A percentile compares a stretch with the other conserved stretches of the same genome.
Evolutionary conservation across 2,329 filamentous ascomycete genomes (phyloP).

Genomic region (Neopestalotiopsis sp.): DNA sequence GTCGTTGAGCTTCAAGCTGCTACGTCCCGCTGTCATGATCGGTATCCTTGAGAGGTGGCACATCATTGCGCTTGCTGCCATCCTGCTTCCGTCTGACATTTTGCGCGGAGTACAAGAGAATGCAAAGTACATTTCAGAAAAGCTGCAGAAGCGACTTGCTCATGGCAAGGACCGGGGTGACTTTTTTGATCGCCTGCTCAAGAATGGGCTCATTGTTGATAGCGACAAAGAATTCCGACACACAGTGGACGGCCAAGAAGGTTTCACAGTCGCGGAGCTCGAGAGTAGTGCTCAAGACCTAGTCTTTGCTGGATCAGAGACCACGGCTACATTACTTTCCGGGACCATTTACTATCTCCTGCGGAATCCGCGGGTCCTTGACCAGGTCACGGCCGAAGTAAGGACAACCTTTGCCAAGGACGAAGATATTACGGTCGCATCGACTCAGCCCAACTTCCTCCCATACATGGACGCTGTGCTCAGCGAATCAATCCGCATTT

Average conservation of each 20-base stretch:
- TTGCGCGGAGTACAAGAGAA: background rate
- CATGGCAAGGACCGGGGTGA: conserved; percentile 13
- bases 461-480: conserved; percentile 23
- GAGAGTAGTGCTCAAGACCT: conserved; percentile 8
- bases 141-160: background rate
- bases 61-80: background rate
- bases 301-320: conserved; percentile 17
- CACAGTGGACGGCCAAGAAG: conserved; percentile 14
- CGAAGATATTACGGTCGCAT: conserved; percentile 24
- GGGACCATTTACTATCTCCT: conserved; percentile 35
- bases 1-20: conserved; percentile 7
- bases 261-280: conserved; percentile 22
- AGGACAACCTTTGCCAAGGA: conserved; percentile 27
- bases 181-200: conserved; percentile 12
- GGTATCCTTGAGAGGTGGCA: conserved; percentile 18
- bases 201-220: conserved; percentile 6
- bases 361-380: conserved; percentile 30
- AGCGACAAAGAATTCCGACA: background rate
- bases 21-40: conserved; percentile 17
- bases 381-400: conserved; percentile 29
- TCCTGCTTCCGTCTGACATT: background rate
- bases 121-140: conserved; percentile 1
- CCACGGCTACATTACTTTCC: conserved; percentile 16
- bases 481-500: conserved; percentile 23
- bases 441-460: conserved; percentile 21